These are phyloP conservation scores for Kodamaea laetipori DNA, from an alignment of 805 yeast species.

Conservation along the genomic window DNA sequence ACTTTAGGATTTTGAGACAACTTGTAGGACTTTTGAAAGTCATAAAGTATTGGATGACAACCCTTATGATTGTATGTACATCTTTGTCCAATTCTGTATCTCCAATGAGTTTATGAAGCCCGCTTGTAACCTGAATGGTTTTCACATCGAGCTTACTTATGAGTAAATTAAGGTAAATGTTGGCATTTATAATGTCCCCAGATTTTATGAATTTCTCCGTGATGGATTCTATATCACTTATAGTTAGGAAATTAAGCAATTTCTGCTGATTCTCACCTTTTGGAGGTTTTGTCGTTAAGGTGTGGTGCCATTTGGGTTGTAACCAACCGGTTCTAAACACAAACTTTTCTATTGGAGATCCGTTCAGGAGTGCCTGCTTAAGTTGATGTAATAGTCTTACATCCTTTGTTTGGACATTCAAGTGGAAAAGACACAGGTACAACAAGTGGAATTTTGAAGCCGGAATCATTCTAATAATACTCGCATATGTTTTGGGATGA, in stretches of 20 bases:
- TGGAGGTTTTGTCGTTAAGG: conserved; percentile 17
- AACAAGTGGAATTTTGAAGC: conserved; percentile 22
- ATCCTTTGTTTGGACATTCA: conserved; percentile 35
- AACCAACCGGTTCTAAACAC: conserved; percentile 40
- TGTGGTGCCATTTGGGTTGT: conserved; percentile 41
- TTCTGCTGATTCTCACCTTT: background rate
- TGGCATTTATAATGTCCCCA: conserved; percentile 34
- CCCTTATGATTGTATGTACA: conserved; percentile 29
- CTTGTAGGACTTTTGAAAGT: conserved; percentile 38
- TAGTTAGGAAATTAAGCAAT: conserved; percentile 16
- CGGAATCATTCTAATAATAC: conserved; percentile 22
- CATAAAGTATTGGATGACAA: conserved; percentile 37
- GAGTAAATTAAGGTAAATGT: conserved; percentile 37
- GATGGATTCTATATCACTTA: conserved; percentile 28
- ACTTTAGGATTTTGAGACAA: conserved; percentile 34
- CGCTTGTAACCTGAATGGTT: background rate
- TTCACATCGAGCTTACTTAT: conserved; percentile 39
- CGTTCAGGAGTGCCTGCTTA: conserved; percentile 27
- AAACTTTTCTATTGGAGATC: conserved; percentile 34
- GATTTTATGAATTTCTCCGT: conserved; percentile 24
- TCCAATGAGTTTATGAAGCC: conserved; percentile 7
- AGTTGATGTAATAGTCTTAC: conserved; percentile 18
- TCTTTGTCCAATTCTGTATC: conserved; percentile 24
- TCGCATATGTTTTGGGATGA: conserved; percentile 17
- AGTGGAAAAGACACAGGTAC: conserved; percentile 31